Evolutionary conservation across 1,139 yeast genomes (phyloP), one percentile per base, ranked within the genome.

Genomic region (Pichia terricola): DNA sequence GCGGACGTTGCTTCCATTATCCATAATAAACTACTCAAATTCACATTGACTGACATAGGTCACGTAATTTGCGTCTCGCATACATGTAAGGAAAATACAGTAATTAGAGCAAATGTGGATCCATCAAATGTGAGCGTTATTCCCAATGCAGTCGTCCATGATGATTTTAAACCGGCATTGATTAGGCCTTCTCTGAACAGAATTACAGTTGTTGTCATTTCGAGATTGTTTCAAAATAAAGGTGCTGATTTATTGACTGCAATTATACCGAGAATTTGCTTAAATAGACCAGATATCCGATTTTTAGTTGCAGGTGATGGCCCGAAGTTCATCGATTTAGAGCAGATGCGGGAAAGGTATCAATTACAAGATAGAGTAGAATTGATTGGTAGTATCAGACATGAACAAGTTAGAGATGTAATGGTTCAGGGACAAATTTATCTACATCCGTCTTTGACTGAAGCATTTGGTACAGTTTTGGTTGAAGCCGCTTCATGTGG

Each of bases 401-500:
- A 94, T 60, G 98, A 94, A 60, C 81, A 84, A 52, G 98, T 94
- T 4, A 69, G 97, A 40, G 86, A 89, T 56, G 87, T 91, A 11
- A 87, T 94, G 96, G 77, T 87, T 3, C 77, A 80, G 48, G 99
- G 98, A 10, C 95, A 94, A 57, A 91, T 94, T 11, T 94, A 89
- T 60, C 64, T 94, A 40, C 98, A 94, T 62, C 91, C 98, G 0
- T 82, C 96, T 2, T 68, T 94, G 34, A 94, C 98, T 0, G 99
- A 94, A 61, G 98, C 98, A 0, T 94, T 94, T 66, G 99, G 99
- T 1, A 91, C 98, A 0, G 98, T 88, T 0, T 68, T 94, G 26
- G 96, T 94, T 0, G 99, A 94, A 60, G 99, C 99, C 0, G 98
- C 97, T 0, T 84, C 95, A 0, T 91, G 98, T 67, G 97, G 97